These are phyloP conservation scores for Inga leiocalycina DNA, from an alignment of 306 rosid species.

Conservation along the genomic window DNA sequence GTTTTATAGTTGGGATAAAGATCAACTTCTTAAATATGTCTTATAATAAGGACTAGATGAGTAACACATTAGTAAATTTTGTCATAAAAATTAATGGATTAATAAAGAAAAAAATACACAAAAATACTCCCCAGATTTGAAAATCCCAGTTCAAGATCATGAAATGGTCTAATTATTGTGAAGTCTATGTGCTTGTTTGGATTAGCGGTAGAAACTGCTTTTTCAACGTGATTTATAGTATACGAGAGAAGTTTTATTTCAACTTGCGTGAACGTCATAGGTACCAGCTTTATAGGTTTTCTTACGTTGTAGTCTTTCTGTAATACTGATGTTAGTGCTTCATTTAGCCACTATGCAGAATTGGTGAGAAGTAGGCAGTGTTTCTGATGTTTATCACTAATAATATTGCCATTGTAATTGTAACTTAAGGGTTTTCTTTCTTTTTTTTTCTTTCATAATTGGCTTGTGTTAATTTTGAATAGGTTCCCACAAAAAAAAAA, in stretches of 20 bases:
- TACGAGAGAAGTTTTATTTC: too few relatives aligned
- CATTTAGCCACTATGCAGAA: slow-evolving; percentile 35
- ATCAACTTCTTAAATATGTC: too few relatives aligned
- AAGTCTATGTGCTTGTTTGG: too few relatives aligned
- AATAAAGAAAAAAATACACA: not conserved
- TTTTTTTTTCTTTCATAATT: slow-evolving; percentile 6
- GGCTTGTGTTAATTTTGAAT: slow-evolving; percentile 11
- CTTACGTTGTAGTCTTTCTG: slow-evolving; percentile 31
- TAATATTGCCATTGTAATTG: slow-evolving; percentile 46
- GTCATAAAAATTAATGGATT: not conserved
- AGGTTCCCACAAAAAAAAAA: not conserved
- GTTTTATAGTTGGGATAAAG: too few relatives aligned
- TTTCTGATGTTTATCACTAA: slow-evolving; percentile 34
- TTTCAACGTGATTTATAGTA: too few relatives aligned
- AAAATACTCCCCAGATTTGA: too few relatives aligned
- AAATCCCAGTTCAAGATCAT: too few relatives aligned
- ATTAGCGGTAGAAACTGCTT: too few relatives aligned
- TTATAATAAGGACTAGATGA: too few relatives aligned
- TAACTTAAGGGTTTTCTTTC: not conserved
- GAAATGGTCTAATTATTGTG: too few relatives aligned
- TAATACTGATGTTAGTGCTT: slow-evolving; percentile 30
- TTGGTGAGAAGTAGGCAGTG: slow-evolving; percentile 32
- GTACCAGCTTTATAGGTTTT: slow-evolving; percentile 24
- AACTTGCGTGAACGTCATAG: not conserved
- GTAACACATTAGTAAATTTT: not conserved